Base-by-base conservation (phyloP, 169 alveolate species). In the Cystoisospora suis region DNA sequence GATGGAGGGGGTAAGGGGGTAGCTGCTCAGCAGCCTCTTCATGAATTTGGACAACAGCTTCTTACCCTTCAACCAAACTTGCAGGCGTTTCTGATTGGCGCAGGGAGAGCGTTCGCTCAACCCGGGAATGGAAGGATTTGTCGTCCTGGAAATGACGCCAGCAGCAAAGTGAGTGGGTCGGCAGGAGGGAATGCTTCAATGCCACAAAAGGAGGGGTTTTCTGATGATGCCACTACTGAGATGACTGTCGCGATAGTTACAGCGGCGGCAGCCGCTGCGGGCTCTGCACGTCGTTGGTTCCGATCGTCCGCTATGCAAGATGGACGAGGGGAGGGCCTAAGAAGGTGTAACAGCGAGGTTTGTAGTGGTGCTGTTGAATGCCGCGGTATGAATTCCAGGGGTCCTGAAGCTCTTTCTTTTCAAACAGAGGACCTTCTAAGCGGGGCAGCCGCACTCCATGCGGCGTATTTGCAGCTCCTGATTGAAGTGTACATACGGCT, bases 391-490 rank as follows among this genome's bases (percentile, higher is more conserved):
- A n/a, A n/a, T n/a, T n/a, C n/a, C n/a, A n/a, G n/a, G n/a, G n/a
- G n/a, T n/a, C n/a, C n/a, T n/a, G n/a, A n/a, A n/a, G n/a, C n/a
- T n/a, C n/a, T n/a, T n/a, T n/a, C 47, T 36, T 40, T 72, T 38
- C 42, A 72, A 29, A 53, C 15, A 38, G 83, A 72, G 27, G 32
- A 36, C 83, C 32, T 85, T 45, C 58, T 65, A 17, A 70, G 77
- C 0, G 9, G 83, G 17, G 90, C 83, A 27, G 90, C 90, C n/a
- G 90, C 90, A 0, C 61, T 85, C n/a, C 81, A 85, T 44, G 81
- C 69, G 49, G 90, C 53, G 70, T 58, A n/a, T 7, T 81, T 85
- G 32, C 79, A 45, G 70, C 56, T 70, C 15, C 56, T 85, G 65
- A 34, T 85, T 20, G 81, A 42, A 38, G 81, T 72, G 36, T 45